These are phyloP conservation scores for Entomortierella parvispora DNA, from an alignment of 192 early-diverging fungal species.

Conservation along the genomic window DNA sequence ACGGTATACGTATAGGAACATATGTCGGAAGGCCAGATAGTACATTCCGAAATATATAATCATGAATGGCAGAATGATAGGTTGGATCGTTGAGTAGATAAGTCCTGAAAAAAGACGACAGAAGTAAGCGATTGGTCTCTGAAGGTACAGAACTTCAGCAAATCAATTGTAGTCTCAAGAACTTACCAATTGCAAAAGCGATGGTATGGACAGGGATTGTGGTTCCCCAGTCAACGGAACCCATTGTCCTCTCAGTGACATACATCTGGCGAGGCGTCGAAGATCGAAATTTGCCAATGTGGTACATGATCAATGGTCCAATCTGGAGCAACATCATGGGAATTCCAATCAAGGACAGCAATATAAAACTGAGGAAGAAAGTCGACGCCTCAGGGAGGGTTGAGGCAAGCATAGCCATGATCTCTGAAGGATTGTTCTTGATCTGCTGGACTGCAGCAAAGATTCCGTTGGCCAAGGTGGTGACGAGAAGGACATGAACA, in stretches of 20 bases:
- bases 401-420: conserved; percentile 64
- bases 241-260: conserved; percentile 53
- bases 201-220: conserved; percentile 73
- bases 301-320: conserved; percentile 67
- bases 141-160: background rate
- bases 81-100: conserved; percentile 79
- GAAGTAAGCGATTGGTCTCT: background rate
- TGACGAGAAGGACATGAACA: conserved; percentile 79
- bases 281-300: conserved; percentile 56
- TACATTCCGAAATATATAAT: conserved; percentile 76
- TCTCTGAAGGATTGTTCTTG: conserved; percentile 59
- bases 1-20: conserved; percentile 81
- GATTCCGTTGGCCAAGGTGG: conserved; percentile 75
- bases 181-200: conserved; percentile 60
- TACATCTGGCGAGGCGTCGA: conserved; percentile 73
- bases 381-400: conserved; percentile 77
- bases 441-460: conserved; percentile 63
- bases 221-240: conserved; percentile 63
- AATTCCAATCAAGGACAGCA: conserved; percentile 70
- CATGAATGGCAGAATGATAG: conserved; percentile 77
- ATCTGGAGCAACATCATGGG: conserved; percentile 74
- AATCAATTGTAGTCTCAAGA: too few relatives aligned
- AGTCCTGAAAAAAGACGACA: conserved; percentile 66
- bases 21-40: conserved; percentile 79
- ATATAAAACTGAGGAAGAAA: conserved; percentile 86